These are phyloP conservation scores for Crithidia thermophila DNA, from an alignment of 208 protist species.

Conservation along the genomic window DNA sequence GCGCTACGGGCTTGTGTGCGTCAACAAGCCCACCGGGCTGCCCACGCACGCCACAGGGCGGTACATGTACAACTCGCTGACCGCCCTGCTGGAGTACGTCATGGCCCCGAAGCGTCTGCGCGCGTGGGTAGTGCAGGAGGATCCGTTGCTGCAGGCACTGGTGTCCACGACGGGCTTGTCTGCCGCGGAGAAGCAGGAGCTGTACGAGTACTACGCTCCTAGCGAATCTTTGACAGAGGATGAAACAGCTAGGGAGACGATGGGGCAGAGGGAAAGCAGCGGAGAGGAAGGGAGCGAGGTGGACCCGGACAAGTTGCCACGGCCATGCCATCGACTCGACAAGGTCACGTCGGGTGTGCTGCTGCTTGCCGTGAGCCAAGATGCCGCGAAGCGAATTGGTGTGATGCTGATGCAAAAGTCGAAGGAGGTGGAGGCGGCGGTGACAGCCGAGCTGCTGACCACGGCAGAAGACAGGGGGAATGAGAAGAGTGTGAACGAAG, in stretches of 20 bases:
- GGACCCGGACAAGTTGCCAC: slow-evolving; percentile 46
- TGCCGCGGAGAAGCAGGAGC: slow-evolving; percentile 49
- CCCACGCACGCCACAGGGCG: slow-evolving; percentile 89
- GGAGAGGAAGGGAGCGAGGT: slow-evolving; percentile 32
- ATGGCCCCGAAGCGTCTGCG: slow-evolving; percentile 70
- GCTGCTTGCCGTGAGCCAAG: slow-evolving; percentile 57
- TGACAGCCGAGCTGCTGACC: slow-evolving; percentile 18
- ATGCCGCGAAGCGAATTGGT: slow-evolving; percentile 56
- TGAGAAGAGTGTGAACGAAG: neutral
- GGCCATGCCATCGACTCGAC: slow-evolving; percentile 87
- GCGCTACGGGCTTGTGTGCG: slow-evolving; percentile 57
- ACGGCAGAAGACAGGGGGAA: neutral
- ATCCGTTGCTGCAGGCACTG: slow-evolving; percentile 75
- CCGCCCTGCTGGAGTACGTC: slow-evolving; percentile 89
- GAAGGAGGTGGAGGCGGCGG: slow-evolving; percentile 51
- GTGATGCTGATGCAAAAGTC: slow-evolving; percentile 67
- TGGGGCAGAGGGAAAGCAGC: neutral
- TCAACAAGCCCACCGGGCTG: slow-evolving; percentile 81
- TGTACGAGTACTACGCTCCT: slow-evolving; percentile 66
- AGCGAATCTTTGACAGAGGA: neutral
- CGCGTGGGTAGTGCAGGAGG: slow-evolving; percentile 58
- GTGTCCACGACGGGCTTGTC: slow-evolving; percentile 55
- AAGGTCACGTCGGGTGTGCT: slow-evolving; percentile 90
- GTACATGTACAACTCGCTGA: slow-evolving; percentile 94
- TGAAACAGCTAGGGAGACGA: neutral